phyloP scores from a whole-genome alignment of 768 basidiomycete species.

The Boletus insuetus region DNA sequence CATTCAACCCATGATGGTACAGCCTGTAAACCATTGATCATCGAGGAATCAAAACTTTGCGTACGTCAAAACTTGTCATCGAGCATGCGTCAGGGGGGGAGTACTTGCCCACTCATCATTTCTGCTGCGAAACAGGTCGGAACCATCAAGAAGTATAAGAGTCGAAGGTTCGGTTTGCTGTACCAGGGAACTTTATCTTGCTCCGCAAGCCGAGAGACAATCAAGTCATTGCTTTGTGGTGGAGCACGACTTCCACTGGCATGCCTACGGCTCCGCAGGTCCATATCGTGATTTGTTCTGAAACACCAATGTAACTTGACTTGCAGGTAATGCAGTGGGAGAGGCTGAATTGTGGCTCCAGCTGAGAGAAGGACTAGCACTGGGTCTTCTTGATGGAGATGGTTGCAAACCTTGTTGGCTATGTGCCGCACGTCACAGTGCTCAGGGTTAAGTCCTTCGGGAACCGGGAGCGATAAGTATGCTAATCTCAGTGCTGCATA shows the following conservation, averaged over 20 bases:
- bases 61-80: not conserved
- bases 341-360: too few species aligned
- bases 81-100: not conserved
- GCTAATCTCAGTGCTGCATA: too few species aligned
- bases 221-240: conserved; percentile 4
- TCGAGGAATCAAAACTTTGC: conserved; percentile 38
- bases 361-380: too few species aligned
- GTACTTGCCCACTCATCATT: conserved; percentile 4
- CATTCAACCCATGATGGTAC: conserved; percentile 56
- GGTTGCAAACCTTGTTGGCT: too few species aligned
- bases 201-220: conserved; percentile 20
- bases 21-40: conserved; percentile 62
- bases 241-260: not conserved
- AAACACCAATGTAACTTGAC: too few species aligned
- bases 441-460: too few species aligned
- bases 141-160: conserved; percentile 54
- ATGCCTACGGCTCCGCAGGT: not conserved
- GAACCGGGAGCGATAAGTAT: too few species aligned
- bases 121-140: conserved; percentile 32
- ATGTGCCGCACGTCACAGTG: too few species aligned
- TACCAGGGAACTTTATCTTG: conserved; percentile 57
- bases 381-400: too few species aligned
- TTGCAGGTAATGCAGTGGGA: too few species aligned
- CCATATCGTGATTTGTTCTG: conserved; percentile 1
- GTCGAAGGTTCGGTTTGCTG: conserved; percentile 53